A percentile compares a stretch with the other conserved stretches of the same genome.
These are phyloP conservation scores for Phoma sp. DNA, from an alignment of 2,329 filamentous ascomycete species.

Conservation along the genomic window DNA sequence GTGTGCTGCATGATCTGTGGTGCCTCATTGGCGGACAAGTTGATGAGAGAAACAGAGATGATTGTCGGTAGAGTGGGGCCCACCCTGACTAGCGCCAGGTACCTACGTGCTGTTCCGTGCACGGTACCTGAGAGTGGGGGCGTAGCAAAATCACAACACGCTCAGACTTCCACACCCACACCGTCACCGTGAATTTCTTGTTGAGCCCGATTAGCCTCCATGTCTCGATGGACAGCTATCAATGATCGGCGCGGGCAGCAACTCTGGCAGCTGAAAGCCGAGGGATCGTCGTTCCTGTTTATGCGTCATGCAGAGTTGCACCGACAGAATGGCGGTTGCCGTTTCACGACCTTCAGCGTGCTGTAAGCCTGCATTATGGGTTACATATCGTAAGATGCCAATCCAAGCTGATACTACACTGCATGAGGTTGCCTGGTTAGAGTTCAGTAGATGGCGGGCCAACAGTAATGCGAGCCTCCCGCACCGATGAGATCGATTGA, in stretches of 20 bases:
- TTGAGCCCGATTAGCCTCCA: constrained; percentile 5
- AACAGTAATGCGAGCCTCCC: not conserved
- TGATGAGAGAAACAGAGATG: not conserved
- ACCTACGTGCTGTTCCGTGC: not conserved
- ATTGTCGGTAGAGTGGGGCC: constrained; percentile 6
- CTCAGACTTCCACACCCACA: not conserved
- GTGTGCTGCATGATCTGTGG: constrained; percentile 9
- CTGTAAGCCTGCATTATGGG: not conserved
- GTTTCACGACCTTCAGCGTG: constrained; percentile 4
- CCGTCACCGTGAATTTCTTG: constrained; percentile 1
- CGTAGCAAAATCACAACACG: not conserved
- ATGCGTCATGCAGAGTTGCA: not conserved
- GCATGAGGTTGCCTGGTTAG: not conserved
- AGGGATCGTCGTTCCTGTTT: not conserved
- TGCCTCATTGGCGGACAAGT: not conserved
- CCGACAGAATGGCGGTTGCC: constrained; percentile 2
- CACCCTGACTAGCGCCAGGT: constrained; percentile 6
- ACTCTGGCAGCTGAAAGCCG: not conserved
- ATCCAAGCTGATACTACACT: constrained; percentile 1
- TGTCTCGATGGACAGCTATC: not conserved
- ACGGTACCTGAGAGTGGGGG: too few species aligned
- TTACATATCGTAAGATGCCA: constrained; percentile 12
- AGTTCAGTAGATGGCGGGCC: not conserved
- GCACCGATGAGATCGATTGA: not conserved
- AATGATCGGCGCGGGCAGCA: not conserved